These are phyloP conservation scores for Grosmannia penicillata DNA, from an alignment of 2,329 filamentous ascomycete genomes.

Conservation along the genomic window DNA sequence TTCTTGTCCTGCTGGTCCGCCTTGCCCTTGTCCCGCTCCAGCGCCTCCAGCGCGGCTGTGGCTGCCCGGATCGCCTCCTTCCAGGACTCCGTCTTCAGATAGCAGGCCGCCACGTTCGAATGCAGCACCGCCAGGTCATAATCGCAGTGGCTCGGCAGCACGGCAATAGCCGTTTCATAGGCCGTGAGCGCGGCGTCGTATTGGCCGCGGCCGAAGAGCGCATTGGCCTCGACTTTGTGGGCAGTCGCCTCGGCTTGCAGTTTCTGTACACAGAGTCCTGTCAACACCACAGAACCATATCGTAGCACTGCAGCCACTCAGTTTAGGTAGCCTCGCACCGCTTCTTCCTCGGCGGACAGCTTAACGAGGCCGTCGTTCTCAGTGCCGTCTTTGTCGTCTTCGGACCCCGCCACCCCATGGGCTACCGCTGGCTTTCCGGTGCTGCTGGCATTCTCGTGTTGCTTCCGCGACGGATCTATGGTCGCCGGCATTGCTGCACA, in stretches of 20 bases:
- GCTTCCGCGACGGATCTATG: too few species aligned
- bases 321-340: too few species aligned
- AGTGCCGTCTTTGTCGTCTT: too few species aligned
- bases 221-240: constrained; percentile 64
- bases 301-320: too few species aligned
- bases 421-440: too few species aligned
- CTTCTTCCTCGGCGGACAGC: too few species aligned
- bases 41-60: constrained; percentile 53
- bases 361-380: too few species aligned
- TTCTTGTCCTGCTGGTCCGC: constrained; percentile 32
- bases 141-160: constrained; percentile 71
- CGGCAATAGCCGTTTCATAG: constrained; percentile 66
- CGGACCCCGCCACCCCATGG: too few species aligned
- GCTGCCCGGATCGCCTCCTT: constrained; percentile 66
- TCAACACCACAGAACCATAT: not conserved
- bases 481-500: too few species aligned
- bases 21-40: constrained; percentile 32
- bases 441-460: too few species aligned
- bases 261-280: not conserved
- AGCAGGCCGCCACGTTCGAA: constrained; percentile 80
- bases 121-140: constrained; percentile 78
- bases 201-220: constrained; percentile 56
- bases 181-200: constrained; percentile 66
- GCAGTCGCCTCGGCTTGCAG: constrained; percentile 58
- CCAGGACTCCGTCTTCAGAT: constrained; percentile 75